Evolutionary conservation across 768 basidiomycete genomes (phyloP).

Genomic region (Lanmaoa rubissima): DNA sequence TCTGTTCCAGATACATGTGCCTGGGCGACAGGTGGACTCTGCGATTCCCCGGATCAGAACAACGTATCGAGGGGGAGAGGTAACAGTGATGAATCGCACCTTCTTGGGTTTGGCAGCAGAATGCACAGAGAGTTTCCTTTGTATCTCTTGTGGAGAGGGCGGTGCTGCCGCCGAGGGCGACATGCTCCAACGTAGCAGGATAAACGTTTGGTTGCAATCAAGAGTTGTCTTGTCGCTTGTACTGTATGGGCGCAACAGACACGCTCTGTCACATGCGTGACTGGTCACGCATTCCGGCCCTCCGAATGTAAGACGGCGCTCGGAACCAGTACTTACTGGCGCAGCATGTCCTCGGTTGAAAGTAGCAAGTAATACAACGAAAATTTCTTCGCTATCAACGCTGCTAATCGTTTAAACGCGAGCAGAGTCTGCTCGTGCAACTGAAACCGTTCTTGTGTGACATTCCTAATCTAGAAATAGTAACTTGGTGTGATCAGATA

Average conservation of each 20-base stretch:
- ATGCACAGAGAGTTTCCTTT: conserved; percentile 80
- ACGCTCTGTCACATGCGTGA: conserved; percentile 24
- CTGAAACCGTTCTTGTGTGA: conserved; percentile 6
- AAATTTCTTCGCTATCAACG: neutral
- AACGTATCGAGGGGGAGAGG: neutral
- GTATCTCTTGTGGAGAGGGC: conserved; percentile 83
- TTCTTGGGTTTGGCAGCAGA: conserved; percentile 54
- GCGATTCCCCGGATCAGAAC: conserved; percentile 20
- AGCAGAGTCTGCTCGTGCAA: neutral
- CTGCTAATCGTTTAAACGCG: neutral
- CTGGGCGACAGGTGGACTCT: conserved; percentile 31
- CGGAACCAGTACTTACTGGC: conserved; percentile 1
- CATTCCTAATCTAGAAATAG: conserved; percentile 13
- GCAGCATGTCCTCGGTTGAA: neutral
- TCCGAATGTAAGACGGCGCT: conserved; percentile 7
- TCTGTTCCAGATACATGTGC: conserved; percentile 67
- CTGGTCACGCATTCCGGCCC: conserved; percentile 14
- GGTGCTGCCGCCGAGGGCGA: conserved; percentile 43
- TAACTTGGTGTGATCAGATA: conserved; percentile 19
- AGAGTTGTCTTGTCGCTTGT: conserved; percentile 2
- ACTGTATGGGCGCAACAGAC: conserved; percentile 15
- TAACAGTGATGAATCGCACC: conserved; percentile 28
- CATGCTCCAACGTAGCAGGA: conserved; percentile 20
- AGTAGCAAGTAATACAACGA: too few species aligned
- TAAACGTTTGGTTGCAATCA: conserved; percentile 15